phyloP scores from a whole-genome alignment of 306 rosid species.

The Dicorynia guianensis region DNA sequence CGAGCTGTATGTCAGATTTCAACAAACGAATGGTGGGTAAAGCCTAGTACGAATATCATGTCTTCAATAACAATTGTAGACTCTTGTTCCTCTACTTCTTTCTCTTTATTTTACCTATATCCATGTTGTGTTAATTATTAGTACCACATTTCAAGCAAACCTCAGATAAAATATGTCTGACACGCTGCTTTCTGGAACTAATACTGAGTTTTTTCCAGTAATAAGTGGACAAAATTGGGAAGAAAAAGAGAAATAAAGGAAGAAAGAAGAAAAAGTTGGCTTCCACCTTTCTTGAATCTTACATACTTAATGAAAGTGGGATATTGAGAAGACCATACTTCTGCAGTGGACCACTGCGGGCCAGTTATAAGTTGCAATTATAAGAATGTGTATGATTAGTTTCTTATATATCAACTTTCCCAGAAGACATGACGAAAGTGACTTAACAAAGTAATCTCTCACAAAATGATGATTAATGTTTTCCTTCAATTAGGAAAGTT shows the following conservation, averaged over 20 bases:
- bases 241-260: constrained; percentile 37
- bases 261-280: constrained; percentile 38
- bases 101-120: constrained; percentile 19
- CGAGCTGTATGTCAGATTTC: constrained; percentile 55
- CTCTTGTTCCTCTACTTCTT: constrained; percentile 39
- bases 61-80: constrained; percentile 32
- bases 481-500: constrained; percentile 35
- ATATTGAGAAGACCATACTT: constrained; percentile 44
- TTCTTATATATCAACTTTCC: constrained; percentile 20
- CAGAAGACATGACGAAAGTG: constrained; percentile 39
- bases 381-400: background rate
- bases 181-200: constrained; percentile 42
- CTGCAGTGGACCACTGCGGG: constrained; percentile 18
- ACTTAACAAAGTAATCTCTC: constrained; percentile 37
- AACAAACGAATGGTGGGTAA: constrained; percentile 55
- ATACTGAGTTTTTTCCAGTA: constrained; percentile 37
- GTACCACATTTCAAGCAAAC: constrained; percentile 30
- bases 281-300: constrained; percentile 38
- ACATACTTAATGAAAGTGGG: constrained; percentile 33
- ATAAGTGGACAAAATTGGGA: constrained; percentile 37
- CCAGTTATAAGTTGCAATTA: constrained; percentile 37
- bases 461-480: constrained; percentile 29
- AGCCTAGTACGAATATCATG: constrained; percentile 41
- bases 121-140: background rate
- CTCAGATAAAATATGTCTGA: constrained; percentile 33